These are phyloP conservation scores for Tuber magnatum DNA, from an alignment of 495 filamentous ascomycete species.

Conservation along the genomic window DNA sequence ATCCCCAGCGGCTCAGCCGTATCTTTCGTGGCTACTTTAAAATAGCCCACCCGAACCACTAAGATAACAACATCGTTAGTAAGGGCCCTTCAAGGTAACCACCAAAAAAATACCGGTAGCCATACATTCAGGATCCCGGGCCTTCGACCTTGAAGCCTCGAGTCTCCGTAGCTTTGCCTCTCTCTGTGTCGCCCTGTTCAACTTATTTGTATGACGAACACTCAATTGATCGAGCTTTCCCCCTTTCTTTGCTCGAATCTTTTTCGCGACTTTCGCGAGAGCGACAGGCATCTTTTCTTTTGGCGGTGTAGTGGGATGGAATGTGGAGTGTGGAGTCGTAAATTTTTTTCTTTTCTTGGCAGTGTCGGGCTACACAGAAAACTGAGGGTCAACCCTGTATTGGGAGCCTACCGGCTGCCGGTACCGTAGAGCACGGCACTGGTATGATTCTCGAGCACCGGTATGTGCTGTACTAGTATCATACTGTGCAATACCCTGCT, in stretches of 20 bases:
- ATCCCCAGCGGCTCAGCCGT: constrained; percentile 13
- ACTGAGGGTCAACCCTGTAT: not conserved
- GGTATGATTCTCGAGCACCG: no score
- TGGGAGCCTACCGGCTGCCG: not conserved
- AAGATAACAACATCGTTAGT: not conserved
- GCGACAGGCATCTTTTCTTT: constrained; percentile 19
- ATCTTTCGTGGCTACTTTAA: constrained; percentile 39
- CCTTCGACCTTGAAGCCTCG: constrained; percentile 13
- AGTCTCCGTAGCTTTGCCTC: constrained; percentile 35
- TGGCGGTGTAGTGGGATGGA: not conserved
- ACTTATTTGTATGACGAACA: constrained; percentile 37
- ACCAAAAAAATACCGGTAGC: not conserved
- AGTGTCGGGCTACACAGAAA: not conserved
- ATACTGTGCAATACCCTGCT: no score
- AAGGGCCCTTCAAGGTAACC: not conserved
- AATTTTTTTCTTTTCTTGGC: not conserved
- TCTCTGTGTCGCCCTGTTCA: constrained; percentile 32
- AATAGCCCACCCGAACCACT: constrained; percentile 38
- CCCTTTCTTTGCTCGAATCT: constrained; percentile 35
- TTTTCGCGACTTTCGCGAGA: constrained; percentile 36
- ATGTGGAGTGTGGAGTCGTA: not conserved
- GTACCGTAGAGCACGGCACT: no score
- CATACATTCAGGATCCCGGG: constrained; percentile 31
- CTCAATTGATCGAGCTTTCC: constrained; percentile 34
- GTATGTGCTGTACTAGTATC: no score